Evolutionary conservation across 352 stramenopile species (phyloP).

Genomic region (Pythium phragmitis): DNA sequence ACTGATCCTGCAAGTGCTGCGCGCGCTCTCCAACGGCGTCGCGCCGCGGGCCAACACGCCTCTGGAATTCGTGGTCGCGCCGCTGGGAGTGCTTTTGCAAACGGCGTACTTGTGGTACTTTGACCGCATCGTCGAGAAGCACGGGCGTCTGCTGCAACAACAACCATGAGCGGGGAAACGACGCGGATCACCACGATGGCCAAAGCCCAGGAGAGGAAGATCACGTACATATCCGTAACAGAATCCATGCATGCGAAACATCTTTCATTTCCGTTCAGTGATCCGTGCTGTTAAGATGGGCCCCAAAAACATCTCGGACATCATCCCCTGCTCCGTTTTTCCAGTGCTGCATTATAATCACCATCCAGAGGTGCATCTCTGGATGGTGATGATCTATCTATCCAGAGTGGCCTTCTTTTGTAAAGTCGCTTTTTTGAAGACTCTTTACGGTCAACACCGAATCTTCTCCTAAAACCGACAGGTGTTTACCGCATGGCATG

Average conservation of each 20-base stretch:
- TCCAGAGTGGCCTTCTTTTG: background rate
- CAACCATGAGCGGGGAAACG: background rate
- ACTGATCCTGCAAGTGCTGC: constrained; percentile 45
- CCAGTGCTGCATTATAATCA: too few relatives aligned
- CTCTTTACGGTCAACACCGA: background rate
- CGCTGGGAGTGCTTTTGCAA: constrained; percentile 6
- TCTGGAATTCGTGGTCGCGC: constrained; percentile 47
- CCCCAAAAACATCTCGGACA: too few relatives aligned
- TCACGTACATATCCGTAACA: too few relatives aligned
- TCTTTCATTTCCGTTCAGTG: background rate
- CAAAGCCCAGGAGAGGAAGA: background rate
- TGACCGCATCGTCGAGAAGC: constrained; percentile 5
- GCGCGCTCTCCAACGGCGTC: constrained; percentile 53
- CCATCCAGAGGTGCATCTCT: too few relatives aligned
- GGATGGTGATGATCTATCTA: background rate
- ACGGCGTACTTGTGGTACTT: constrained; percentile 10
- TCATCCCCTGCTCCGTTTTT: too few relatives aligned
- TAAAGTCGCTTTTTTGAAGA: background rate
- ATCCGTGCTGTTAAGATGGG: too few relatives aligned
- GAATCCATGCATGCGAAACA: too few relatives aligned
- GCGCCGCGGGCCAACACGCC: constrained; percentile 50
- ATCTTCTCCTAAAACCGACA: constrained; percentile 18
- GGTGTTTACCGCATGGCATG: constrained; percentile 9
- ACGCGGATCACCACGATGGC: background rate
- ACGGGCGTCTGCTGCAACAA: background rate